phyloP scores from a whole-genome alignment of 208 protist genomes.

The Crithidia mellificae region DNA sequence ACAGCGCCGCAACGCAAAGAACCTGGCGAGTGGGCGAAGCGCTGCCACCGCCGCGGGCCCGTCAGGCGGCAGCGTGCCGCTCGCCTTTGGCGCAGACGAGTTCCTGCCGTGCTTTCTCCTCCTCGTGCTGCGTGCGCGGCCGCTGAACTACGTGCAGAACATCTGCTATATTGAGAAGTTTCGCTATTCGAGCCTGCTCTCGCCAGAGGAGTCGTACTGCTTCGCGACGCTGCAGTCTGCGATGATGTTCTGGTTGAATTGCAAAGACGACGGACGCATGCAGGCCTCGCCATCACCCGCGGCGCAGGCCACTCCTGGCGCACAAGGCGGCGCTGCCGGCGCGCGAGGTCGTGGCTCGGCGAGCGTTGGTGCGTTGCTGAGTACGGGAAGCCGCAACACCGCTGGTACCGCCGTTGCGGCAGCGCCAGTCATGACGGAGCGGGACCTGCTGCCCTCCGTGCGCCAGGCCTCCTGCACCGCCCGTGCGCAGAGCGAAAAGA shows the following conservation, averaged over 20 bases:
- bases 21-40: too few relatives aligned
- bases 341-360: not conserved
- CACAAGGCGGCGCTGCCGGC: not conserved
- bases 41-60: not conserved
- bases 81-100: conserved; percentile 77
- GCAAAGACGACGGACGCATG: conserved; percentile 41
- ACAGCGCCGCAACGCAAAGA: conserved; percentile 22
- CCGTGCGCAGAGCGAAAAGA: conserved; percentile 1
- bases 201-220: conserved; percentile 75
- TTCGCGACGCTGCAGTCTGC: conserved; percentile 67
- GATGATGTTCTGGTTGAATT: conserved; percentile 63
- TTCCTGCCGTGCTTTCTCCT: conserved; percentile 85
- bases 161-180: conserved; percentile 71
- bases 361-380: not conserved
- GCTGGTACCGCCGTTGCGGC: not conserved
- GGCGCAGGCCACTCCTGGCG: not conserved
- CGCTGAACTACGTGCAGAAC: conserved; percentile 74
- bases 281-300: not conserved
- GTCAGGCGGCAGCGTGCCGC: not conserved
- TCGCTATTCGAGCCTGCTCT: conserved; percentile 39
- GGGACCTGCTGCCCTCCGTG: conserved; percentile 57
- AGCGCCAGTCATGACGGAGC: conserved; percentile 27
- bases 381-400: not conserved
- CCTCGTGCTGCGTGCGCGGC: conserved; percentile 66
- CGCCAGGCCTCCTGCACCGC: conserved; percentile 30